Evolutionary conservation across 108 stramenopile species (phyloP).

Genomic region (Skeletonema costatum): DNA sequence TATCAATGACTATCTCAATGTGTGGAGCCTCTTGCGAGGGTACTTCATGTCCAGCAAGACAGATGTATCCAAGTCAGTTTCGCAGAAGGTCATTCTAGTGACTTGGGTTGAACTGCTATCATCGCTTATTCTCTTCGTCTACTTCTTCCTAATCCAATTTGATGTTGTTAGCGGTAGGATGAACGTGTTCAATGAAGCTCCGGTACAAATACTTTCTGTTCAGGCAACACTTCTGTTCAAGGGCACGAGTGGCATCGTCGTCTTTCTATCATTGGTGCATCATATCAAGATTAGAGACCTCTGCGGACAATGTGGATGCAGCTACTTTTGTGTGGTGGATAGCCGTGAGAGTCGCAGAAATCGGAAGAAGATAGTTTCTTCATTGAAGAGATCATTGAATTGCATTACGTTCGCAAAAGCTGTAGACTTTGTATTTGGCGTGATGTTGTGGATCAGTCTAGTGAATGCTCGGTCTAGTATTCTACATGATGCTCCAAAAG

Average conservation of each 20-base stretch:
- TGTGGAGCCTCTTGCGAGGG: constrained; percentile 1
- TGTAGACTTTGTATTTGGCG: constrained; percentile 6
- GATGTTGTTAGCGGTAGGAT: neutral
- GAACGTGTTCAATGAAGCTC: neutral
- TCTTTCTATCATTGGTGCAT: constrained; percentile 11
- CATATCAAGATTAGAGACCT: constrained; percentile 23
- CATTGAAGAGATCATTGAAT: constrained; percentile 7
- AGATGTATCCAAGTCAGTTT: neutral
- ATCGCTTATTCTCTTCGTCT: neutral
- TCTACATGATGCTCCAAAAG: constrained; percentile 17
- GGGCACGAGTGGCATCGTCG: constrained; percentile 11
- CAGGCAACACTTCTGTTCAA: constrained; percentile 17
- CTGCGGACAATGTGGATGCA: constrained; percentile 5
- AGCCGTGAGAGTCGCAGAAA: neutral
- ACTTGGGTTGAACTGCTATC: constrained; percentile 21
- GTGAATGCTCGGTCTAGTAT: neutral
- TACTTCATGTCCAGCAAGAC: neutral
- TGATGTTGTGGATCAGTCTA: constrained; percentile 18
- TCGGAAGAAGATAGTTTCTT: neutral
- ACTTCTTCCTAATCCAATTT: constrained; percentile 13
- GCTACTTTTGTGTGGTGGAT: neutral
- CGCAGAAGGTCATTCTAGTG: constrained; percentile 4
- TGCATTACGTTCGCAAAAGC: constrained; percentile 16
- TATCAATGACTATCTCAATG: neutral
- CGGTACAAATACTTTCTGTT: constrained; percentile 11